Base-by-base conservation (phyloP, 768 basidiomycete genomes). In the Lactarius pseudohatsudake region DNA sequence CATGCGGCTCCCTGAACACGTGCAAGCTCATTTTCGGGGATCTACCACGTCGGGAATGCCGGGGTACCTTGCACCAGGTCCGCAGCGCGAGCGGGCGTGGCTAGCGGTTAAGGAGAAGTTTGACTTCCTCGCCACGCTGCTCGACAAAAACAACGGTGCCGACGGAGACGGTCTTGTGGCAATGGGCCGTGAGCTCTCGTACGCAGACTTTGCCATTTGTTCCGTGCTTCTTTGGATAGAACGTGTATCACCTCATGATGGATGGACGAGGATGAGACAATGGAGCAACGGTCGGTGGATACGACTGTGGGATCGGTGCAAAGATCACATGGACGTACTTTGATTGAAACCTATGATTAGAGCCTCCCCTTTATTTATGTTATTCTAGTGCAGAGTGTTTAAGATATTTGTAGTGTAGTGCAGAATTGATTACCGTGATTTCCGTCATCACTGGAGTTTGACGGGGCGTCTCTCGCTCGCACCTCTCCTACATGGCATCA, bases 191-290 rank as follows among this genome's bases (percentile, higher is more conserved):
- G 85, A 88, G 22, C 79, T 90, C 59, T 85, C 84, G 11, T 90
- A 90, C 69, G 88, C 87, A 2, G 90, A 91, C 70, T 91, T 91
- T 72, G 85, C 87, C 5, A 75, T 92, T 26, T 89, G 88, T 69
- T 84, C 90, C 0, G 82, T 89, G 20, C 75, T 91, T 50, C 82
- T 91, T 56, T 92, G 88, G 89, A 86, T 91, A 50, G 85, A 90
- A 73, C 80, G 84, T 57, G 84, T 91, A 72, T 84, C 88, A 4
- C 82, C 87, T n/a, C 85, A 87, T 64, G 88, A 91, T 68, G 88
- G 86, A 16, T 92, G 90, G 90, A 77, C 81, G 28, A 77, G 85
- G 61, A 81, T 91, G n/a, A 76, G 84, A 59, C 81, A 82, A 32
- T 91, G 89, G 89, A 86, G 89, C 71, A 81, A 79, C 4, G 88